Evolutionary conservation across 768 basidiomycete species (phyloP).

Genomic region (Infundibulicybe gibba): DNA sequence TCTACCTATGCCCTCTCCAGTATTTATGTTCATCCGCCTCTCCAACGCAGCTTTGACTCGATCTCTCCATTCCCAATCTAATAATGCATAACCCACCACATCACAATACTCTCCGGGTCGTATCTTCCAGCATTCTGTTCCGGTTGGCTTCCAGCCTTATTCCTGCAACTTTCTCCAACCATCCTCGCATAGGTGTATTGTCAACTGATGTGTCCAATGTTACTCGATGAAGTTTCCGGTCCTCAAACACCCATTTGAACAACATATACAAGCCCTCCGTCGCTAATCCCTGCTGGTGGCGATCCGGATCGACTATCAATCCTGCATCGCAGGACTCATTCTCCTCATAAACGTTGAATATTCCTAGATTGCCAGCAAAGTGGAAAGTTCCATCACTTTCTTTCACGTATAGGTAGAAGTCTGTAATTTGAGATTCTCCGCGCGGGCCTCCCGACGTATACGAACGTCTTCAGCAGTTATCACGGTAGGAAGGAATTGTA

Average conservation of each 20-base stretch:
- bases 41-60: conserved; percentile 29
- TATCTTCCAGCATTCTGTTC: conserved; percentile 38
- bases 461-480: conserved; percentile 31
- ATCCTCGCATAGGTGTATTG: conserved; percentile 40
- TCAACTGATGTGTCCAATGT: conserved; percentile 37
- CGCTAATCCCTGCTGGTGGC: conserved; percentile 33
- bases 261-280: conserved; percentile 41
- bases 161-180: conserved; percentile 39
- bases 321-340: conserved; percentile 37
- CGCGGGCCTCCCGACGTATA: conserved; percentile 27
- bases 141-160: conserved; percentile 32
- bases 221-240: conserved; percentile 34
- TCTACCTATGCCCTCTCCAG: too few relatives aligned
- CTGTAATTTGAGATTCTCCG: conserved; percentile 25
- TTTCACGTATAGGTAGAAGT: conserved; percentile 32
- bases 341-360: conserved; percentile 32
- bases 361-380: conserved; percentile 33
- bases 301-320: conserved; percentile 32
- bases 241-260: conserved; percentile 38
- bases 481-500: conserved; percentile 33
- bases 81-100: conserved; percentile 36
- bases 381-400: conserved; percentile 16
- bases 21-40: neutral
- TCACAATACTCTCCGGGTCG: conserved; percentile 29
- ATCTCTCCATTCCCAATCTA: conserved; percentile 39